Conservation (phyloP, 192 early-diverging fungal genomes). For the Lunasporangiospora selenospora region DNA sequence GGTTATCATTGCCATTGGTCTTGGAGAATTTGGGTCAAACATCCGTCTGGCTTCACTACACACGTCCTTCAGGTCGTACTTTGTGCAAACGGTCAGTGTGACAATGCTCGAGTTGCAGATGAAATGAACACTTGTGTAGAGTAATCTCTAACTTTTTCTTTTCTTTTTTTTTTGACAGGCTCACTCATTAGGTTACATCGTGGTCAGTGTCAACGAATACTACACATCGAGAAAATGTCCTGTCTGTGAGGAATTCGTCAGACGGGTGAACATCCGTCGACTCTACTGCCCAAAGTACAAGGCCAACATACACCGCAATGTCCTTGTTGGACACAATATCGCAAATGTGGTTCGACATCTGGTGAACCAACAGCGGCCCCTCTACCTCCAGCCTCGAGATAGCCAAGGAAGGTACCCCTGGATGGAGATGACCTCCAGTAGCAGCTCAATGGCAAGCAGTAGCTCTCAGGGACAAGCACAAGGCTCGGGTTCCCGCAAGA, state of each 20-base stretch:
- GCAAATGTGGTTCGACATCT: neutral
- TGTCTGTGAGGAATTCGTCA: neutral
- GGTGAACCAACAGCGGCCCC: neutral
- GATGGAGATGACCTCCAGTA: no score
- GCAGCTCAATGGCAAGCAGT: no score
- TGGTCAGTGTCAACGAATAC: conserved; percentile 7
- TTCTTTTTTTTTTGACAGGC: neutral
- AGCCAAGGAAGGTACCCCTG: neutral
- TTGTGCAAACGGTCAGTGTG: no score
- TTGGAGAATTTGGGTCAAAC: conserved; percentile 3
- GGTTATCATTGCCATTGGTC: neutral
- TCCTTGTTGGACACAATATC: conserved; percentile 1
- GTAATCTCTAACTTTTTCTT: neutral
- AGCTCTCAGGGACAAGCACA: no score
- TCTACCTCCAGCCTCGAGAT: neutral
- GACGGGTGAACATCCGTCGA: neutral
- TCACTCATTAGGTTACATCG: conserved; percentile 9
- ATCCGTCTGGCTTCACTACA: conserved; percentile 1
- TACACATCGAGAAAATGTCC: conserved; percentile 11
- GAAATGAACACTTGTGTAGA: no score
- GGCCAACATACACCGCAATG: neutral
- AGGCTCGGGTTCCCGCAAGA: no score
- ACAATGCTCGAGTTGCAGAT: no score
- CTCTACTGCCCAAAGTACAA: conserved; percentile 1
- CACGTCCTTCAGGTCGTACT: conserved; percentile 1